These are phyloP conservation scores for Yamadazyma pseudoaaseri DNA, from an alignment of 1,139 yeast species.

Conservation along the genomic window DNA sequence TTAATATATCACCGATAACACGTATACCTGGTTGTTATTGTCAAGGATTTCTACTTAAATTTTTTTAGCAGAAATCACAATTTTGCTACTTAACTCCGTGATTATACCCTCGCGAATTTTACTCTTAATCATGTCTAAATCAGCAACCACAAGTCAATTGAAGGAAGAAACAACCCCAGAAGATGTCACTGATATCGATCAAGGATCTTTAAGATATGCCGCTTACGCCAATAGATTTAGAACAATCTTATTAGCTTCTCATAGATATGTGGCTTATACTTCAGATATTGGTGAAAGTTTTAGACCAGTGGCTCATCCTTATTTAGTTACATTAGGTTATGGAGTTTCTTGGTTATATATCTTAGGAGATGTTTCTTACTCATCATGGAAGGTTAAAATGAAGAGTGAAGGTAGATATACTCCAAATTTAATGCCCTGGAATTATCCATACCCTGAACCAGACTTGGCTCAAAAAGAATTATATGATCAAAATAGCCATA, in stretches of 20 bases:
- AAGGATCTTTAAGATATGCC: conserved; percentile 60
- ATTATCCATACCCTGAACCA: conserved; percentile 43
- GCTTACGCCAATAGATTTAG: conserved; percentile 77
- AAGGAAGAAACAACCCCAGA: conserved; percentile 18
- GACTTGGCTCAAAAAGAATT: conserved; percentile 38
- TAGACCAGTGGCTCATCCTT: conserved; percentile 79
- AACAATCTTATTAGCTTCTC: conserved; percentile 72
- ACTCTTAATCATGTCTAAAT: background rate
- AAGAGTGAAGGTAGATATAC: conserved; percentile 64
- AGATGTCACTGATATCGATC: conserved; percentile 10
- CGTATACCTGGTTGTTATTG: no score
- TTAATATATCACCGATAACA: no score
- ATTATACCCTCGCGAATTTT: no score
- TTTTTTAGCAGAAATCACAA: no score
- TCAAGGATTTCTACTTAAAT: no score
- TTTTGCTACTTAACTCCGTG: no score
- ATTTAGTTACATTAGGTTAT: conserved; percentile 62
- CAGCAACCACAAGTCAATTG: conserved; percentile 3
- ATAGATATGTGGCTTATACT: conserved; percentile 82
- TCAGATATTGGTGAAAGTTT: conserved; percentile 90
- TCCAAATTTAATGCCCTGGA: conserved; percentile 72
- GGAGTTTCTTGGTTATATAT: conserved; percentile 78
- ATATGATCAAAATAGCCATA: conserved; percentile 24
- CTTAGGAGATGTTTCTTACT: conserved; percentile 74
- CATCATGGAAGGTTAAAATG: conserved; percentile 73